These are phyloP conservation scores for Daedaleopsis nitida DNA, from an alignment of 768 basidiomycete species.

Conservation along the genomic window DNA sequence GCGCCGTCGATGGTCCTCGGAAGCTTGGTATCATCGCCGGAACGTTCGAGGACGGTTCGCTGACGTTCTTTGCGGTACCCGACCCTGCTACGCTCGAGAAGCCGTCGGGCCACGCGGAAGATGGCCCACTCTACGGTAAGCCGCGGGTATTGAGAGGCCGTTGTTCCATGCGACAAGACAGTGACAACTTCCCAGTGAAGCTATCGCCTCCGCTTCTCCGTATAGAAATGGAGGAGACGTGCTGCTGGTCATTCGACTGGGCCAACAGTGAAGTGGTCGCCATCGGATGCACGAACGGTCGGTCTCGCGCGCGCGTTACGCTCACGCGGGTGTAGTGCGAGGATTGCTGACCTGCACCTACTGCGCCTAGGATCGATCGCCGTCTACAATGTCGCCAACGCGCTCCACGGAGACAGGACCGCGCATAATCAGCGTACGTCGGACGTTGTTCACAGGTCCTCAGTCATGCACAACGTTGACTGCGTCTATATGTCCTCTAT, in stretches of 20 bases:
- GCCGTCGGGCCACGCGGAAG: neutral
- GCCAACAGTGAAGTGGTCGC: conserved; percentile 82
- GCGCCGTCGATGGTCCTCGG: conserved; percentile 23
- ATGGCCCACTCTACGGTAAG: conserved; percentile 52
- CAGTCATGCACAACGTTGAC: neutral
- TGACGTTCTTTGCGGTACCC: conserved; percentile 79
- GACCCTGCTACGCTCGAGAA: conserved; percentile 58
- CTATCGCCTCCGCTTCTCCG: conserved; percentile 65
- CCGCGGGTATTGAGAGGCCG: neutral
- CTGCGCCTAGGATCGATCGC: conserved; percentile 31
- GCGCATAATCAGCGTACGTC: conserved; percentile 29
- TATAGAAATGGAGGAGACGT: conserved; percentile 74
- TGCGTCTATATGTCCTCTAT: neutral
- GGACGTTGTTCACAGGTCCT: too few species aligned
- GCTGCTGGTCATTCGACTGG: conserved; percentile 88
- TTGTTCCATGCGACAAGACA: too few species aligned
- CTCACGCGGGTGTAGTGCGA: neutral
- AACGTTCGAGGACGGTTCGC: conserved; percentile 84
- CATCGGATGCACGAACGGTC: conserved; percentile 85
- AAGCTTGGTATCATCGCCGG: conserved; percentile 87
- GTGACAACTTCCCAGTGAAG: conserved; percentile 43
- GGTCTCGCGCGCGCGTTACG: neutral
- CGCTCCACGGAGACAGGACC: conserved; percentile 10
- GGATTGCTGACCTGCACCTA: neutral
- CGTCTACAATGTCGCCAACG: conserved; percentile 36